Evolutionary conservation across 2,329 filamentous ascomycete species (phyloP), one percentile per base, ranked within the genome.

Genomic region (Colletotrichum sp.): DNA sequence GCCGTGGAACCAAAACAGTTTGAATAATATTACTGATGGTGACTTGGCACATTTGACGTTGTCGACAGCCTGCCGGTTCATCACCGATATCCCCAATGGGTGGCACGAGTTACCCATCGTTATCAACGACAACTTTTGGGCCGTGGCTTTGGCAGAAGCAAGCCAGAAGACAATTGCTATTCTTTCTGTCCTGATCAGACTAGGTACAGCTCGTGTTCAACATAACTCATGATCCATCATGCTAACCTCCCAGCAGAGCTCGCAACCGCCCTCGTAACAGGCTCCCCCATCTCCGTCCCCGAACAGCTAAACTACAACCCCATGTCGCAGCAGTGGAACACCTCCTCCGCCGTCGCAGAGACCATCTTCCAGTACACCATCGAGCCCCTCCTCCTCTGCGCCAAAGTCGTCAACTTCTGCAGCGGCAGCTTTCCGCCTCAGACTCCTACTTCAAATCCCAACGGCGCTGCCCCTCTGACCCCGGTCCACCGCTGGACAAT

Each of bases 331-430:
- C 32, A 39, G 34, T 68, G 68, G 59, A 39, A 64, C 61, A 39
- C 52, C 30, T 60, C 66, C 39, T 73, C 76, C 64, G 6, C 69
- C 26, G 60, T 79, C 64, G 79, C 77, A 28, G 75, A 78, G 66
- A 66, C 73, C 21, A 69, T 80, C 3, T 81, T 78, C 43, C 71
- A 67, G 13, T 79, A 59, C 59, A 71, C 79, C 8, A 63, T 74
- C 59, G 80, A 82, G n/a, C 80, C 83, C 1, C 72, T 85, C 5
- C 75, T 83, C 21, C 77, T 85, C 10, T 84, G 83, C 71, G 81
- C 82, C 26, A 79, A 83, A 36, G 85, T 85, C 32, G 77, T 86
- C 34, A 83, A 83, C 24, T 80, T 83, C 48, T 81, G 83, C 65
- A 78, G 79, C 26, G 79, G 78, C 39, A 78, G 79, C 57, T 82